Evolutionary conservation across 164 flowering plant genomes (phyloP).

Genomic region (Vitis labrusca): DNA sequence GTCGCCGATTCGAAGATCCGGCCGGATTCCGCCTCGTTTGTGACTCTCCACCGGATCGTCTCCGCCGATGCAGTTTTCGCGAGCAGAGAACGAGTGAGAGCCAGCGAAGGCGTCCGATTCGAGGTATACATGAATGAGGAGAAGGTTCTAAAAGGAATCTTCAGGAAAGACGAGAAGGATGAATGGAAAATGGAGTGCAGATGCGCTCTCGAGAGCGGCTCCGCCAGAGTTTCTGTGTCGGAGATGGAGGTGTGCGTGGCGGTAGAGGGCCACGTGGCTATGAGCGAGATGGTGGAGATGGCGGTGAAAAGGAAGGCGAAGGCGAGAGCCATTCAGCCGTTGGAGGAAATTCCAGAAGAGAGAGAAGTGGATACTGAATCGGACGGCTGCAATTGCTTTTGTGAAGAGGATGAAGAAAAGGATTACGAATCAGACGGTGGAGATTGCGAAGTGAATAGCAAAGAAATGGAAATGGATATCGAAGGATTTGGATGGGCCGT

Average conservation of each 20-base stretch:
- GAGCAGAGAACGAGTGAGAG: conserved; percentile 46
- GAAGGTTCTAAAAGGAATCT: conserved; percentile 52
- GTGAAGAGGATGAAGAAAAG: conserved; percentile 1
- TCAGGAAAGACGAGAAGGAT: conserved; percentile 38
- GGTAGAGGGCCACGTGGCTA: conserved; percentile 42
- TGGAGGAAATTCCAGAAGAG: conserved; percentile 85
- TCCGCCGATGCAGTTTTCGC: conserved; percentile 30
- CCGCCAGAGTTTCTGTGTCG: background rate
- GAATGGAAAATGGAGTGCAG: conserved; percentile 54
- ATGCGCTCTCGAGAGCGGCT: conserved; percentile 34
- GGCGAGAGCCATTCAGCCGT: conserved; percentile 10
- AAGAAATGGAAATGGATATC: conserved; percentile 32
- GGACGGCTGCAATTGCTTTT: conserved; percentile 23
- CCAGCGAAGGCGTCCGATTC: conserved; percentile 54
- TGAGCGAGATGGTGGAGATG: conserved; percentile 50
- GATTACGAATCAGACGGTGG: conserved; percentile 18
- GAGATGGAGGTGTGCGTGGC: conserved; percentile 53
- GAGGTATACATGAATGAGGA: conserved; percentile 60
- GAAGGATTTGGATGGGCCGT: conserved; percentile 73
- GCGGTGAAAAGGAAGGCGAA: conserved; percentile 29
- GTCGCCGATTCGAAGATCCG: conserved; percentile 44
- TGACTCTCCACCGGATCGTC: conserved; percentile 54
- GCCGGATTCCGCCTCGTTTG: conserved; percentile 50
- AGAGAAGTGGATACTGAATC: conserved; percentile 36
- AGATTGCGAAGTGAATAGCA: conserved; percentile 5